phyloP scores from a whole-genome alignment of 257 asterid species.

The Coffea eugenioides region DNA sequence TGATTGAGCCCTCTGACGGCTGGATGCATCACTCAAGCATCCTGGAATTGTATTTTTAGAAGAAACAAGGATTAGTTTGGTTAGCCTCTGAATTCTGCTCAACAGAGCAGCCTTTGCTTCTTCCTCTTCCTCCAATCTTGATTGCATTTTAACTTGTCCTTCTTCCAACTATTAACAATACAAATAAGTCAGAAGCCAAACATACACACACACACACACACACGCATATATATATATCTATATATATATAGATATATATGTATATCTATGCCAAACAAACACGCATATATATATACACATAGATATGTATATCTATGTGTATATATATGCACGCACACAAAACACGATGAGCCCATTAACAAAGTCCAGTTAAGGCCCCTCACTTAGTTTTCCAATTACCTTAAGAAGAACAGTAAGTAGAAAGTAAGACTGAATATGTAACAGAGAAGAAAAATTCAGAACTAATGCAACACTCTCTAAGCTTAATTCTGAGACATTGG shows the following conservation, averaged over 20 bases:
- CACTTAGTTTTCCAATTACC: conserved; percentile 97
- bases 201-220: no score
- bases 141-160: conserved; percentile 98
- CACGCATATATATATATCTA: no score
- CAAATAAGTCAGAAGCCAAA: no score
- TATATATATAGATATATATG: no score
- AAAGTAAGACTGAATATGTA: conserved; percentile 18
- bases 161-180: conserved; percentile 68
- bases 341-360: neutral
- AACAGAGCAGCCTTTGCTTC: conserved; percentile 95
- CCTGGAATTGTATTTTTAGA: conserved; percentile 80
- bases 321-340: neutral
- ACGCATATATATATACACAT: no score
- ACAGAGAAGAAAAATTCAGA: neutral
- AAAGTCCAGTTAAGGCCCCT: neutral
- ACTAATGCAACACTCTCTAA: conserved; percentile 15
- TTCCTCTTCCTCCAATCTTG: conserved; percentile 98
- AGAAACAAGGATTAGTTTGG: conserved; percentile 94
- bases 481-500: conserved; percentile 14
- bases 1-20: conserved; percentile 59
- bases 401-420: conserved; percentile 26
- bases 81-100: conserved; percentile 98
- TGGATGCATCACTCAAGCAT: conserved; percentile 50
- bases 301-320: no score
- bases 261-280: no score